phyloP scores from a whole-genome alignment of 192 early-diverging fungal genomes.

The Geosiphon pyriformis region DNA sequence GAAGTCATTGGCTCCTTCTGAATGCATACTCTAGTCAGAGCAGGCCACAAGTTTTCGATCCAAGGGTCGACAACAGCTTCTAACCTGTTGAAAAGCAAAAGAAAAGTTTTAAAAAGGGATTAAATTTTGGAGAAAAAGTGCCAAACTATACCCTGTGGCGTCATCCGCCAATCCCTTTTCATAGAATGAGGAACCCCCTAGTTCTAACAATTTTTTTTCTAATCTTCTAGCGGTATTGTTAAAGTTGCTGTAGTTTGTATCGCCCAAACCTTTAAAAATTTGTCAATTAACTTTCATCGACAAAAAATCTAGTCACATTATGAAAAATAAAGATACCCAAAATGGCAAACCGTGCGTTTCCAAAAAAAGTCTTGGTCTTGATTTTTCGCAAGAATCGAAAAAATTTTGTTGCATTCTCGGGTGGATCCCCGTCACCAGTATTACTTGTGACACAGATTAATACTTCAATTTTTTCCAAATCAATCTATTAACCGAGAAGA shows the following conservation, averaged over 20 bases:
- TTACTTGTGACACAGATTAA: conserved; percentile 83
- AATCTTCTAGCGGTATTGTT: conserved; percentile 78
- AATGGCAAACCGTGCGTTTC: conserved; percentile 40
- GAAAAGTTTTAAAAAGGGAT: too few relatives aligned
- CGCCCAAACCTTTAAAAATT: conserved; percentile 68
- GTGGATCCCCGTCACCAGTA: conserved; percentile 94
- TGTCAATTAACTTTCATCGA: conserved; percentile 12
- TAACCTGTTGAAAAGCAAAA: conserved; percentile 40
- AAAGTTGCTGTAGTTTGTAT: conserved; percentile 94
- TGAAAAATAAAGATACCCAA: conserved; percentile 28
- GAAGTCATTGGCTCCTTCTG: neutral
- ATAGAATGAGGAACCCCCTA: conserved; percentile 71
- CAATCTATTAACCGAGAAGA: conserved; percentile 39
- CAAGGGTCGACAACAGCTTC: conserved; percentile 89
- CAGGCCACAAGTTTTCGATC: conserved; percentile 79
- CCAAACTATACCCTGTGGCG: conserved; percentile 64
- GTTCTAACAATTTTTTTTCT: conserved; percentile 68
- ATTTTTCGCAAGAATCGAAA: conserved; percentile 75
- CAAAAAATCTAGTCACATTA: neutral
- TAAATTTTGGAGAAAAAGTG: neutral
- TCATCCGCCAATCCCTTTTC: conserved; percentile 84
- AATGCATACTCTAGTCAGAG: conserved; percentile 45
- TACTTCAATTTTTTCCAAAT: conserved; percentile 44
- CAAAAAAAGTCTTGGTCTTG: conserved; percentile 56
- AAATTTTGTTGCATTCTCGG: conserved; percentile 90